These are phyloP conservation scores for Sindora glabra DNA, from an alignment of 306 rosid genomes.

Conservation along the genomic window DNA sequence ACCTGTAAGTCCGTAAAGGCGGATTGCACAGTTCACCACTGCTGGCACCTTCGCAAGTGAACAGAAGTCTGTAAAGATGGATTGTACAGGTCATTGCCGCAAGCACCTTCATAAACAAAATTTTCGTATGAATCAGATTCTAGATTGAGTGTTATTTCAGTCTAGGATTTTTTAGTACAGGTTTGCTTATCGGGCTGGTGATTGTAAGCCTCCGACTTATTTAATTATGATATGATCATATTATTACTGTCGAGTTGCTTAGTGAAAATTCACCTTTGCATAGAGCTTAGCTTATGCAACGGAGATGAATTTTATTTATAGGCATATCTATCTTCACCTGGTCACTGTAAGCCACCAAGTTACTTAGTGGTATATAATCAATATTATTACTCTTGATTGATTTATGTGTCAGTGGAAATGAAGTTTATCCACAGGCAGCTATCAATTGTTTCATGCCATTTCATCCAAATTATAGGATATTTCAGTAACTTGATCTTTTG, in stretches of 20 bases:
- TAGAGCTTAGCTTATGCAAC: slow-evolving; percentile 6
- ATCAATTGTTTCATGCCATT: slow-evolving; percentile 5
- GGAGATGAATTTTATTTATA: background rate
- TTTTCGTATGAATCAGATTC: slow-evolving; percentile 18
- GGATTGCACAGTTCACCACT: slow-evolving; percentile 6
- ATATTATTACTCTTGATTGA: no score
- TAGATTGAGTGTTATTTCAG: slow-evolving; percentile 34
- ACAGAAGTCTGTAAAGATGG: background rate
- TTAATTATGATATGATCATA: slow-evolving; percentile 1
- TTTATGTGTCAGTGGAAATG: no score
- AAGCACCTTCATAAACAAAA: slow-evolving; percentile 22
- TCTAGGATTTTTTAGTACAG: slow-evolving; percentile 17
- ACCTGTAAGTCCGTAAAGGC: background rate
- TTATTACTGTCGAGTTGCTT: slow-evolving; percentile 7
- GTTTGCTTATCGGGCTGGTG: slow-evolving; percentile 3
- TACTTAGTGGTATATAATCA: no score
- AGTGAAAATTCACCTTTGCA: background rate
- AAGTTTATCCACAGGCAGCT: no score
- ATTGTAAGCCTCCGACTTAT: slow-evolving; percentile 32
- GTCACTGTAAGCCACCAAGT: no score
- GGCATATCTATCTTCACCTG: no score
- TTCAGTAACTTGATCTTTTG: background rate
- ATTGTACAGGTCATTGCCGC: background rate
- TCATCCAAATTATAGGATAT: slow-evolving; percentile 10
- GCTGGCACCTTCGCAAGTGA: slow-evolving; percentile 24